Evolutionary conservation across 2,329 filamentous ascomycete species (phyloP).

Genomic region (Colletotrichum karsti): DNA sequence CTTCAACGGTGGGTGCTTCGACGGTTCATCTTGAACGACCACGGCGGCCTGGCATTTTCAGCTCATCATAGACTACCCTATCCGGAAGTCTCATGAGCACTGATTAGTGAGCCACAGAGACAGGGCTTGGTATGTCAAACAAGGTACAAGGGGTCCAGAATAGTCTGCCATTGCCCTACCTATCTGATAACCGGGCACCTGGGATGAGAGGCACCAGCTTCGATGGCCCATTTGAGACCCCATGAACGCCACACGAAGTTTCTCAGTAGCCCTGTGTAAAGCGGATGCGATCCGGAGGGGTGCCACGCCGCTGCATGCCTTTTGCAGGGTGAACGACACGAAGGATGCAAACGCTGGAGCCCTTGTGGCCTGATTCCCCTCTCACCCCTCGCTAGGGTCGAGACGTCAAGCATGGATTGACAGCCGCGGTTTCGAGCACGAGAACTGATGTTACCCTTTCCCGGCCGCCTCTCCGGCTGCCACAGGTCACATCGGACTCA

Average conservation of each 20-base stretch:
- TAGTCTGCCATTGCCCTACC: not conserved
- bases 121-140: not conserved
- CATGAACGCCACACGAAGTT: not conserved
- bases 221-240: not conserved
- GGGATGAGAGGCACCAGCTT: not conserved
- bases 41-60: not conserved
- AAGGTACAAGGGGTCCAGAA: not conserved
- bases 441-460: not conserved
- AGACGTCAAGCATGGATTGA: not conserved
- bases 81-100: not conserved
- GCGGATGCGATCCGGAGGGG: not conserved
- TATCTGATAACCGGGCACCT: conserved; percentile 22
- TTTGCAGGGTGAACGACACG: not conserved
- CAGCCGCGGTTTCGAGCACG: not conserved
- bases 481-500: not conserved
- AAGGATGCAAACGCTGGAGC: not conserved
- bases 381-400: not conserved
- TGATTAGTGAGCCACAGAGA: not conserved
- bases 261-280: not conserved
- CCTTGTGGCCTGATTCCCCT: not conserved
- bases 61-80: not conserved
- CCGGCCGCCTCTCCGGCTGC: not conserved
- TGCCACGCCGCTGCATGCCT: not conserved
- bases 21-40: too few species aligned
- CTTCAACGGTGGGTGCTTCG: too few species aligned